These are phyloP conservation scores for Penstemon newberryi DNA, from an alignment of 257 asterid species.

Conservation along the genomic window DNA sequence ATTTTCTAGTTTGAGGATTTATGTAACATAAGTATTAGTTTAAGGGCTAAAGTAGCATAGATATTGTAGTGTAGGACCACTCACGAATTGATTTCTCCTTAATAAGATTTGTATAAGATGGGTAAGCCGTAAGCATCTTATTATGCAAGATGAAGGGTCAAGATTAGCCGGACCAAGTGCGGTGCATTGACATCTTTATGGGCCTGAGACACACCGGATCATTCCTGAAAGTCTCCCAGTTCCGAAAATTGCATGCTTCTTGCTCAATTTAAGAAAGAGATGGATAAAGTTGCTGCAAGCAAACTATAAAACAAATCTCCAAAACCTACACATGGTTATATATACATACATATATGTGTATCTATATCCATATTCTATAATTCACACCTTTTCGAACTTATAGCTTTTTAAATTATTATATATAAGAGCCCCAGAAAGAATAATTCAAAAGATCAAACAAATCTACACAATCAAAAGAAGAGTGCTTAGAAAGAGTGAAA, in stretches of 20 bases:
- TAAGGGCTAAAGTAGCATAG: too few relatives aligned
- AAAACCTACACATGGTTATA: conserved; percentile 31
- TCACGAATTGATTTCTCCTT: neutral
- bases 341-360: conserved; percentile 33
- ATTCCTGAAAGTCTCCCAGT: conserved; percentile 37
- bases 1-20: too few relatives aligned
- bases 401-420: conserved; percentile 15
- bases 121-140: conserved; percentile 1
- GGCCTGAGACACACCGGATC: conserved; percentile 25
- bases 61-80: too few relatives aligned
- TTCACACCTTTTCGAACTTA: conserved; percentile 27
- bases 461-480: conserved; percentile 22
- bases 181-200: conserved; percentile 30
- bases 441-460: conserved; percentile 32
- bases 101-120: neutral
- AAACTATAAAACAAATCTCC: conserved; percentile 30
- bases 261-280: conserved; percentile 19
- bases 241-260: conserved; percentile 41
- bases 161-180: neutral
- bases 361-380: conserved; percentile 26
- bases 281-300: conserved; percentile 13
- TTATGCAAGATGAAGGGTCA: neutral
- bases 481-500: conserved; percentile 6
- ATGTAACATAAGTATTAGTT: too few relatives aligned
- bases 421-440: conserved; percentile 2